Evolutionary conservation across 768 basidiomycete genomes (phyloP).

Genomic region (Glaciozyma antarctica): DNA sequence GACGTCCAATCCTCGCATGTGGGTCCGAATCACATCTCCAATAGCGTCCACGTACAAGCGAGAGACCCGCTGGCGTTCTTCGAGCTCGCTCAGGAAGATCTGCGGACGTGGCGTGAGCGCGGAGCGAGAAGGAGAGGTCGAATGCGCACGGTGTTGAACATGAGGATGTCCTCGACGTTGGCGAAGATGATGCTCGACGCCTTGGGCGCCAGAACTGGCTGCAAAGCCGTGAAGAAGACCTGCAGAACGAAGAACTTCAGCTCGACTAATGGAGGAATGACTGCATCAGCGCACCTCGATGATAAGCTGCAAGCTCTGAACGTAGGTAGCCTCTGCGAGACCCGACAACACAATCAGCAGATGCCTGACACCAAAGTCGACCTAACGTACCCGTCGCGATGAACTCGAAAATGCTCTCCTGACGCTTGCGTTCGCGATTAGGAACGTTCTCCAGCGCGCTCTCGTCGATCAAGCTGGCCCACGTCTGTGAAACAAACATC

Average conservation of each 20-base stretch:
- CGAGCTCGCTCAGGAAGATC: constrained; percentile 77
- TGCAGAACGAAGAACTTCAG: constrained; percentile 36
- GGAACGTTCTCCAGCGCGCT: constrained; percentile 73
- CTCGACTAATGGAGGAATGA: neutral
- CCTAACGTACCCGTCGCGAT: constrained; percentile 52
- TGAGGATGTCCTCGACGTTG: constrained; percentile 83
- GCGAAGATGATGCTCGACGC: constrained; percentile 76
- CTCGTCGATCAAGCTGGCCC: constrained; percentile 84
- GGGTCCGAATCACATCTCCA: constrained; percentile 61
- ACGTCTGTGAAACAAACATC: constrained; percentile 46
- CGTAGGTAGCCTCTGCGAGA: constrained; percentile 62
- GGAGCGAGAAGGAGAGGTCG: neutral
- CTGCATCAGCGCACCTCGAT: constrained; percentile 57
- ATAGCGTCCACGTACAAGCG: constrained; percentile 83
- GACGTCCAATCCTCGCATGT: constrained; percentile 66
- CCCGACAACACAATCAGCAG: no score
- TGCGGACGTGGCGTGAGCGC: neutral
- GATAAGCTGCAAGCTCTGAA: constrained; percentile 80
- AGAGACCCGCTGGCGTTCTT: constrained; percentile 82
- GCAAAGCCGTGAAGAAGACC: constrained; percentile 76
- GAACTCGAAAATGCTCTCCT: constrained; percentile 93
- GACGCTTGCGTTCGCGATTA: constrained; percentile 65
- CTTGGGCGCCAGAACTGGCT: constrained; percentile 61
- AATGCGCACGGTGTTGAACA: constrained; percentile 69
- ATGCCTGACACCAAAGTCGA: no score